phyloP scores from a whole-genome alignment of 164 flowering plant species.

The Chloranthus sessilifolius region DNA sequence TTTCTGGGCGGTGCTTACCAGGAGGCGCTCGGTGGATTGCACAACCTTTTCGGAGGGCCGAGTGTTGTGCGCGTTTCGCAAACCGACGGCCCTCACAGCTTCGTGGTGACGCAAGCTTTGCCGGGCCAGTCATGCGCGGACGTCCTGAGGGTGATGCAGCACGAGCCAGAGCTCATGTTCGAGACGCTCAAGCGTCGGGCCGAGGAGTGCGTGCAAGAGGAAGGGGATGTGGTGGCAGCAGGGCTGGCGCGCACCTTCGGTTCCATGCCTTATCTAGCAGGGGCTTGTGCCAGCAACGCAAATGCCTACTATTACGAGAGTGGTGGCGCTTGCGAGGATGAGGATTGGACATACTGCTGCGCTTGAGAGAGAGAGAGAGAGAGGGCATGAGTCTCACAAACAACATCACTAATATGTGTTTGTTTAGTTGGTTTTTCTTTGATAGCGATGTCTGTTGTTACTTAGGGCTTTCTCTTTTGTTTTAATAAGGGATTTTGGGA shows the following conservation, averaged over 20 bases:
- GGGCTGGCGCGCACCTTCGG: slow-evolving; percentile 65
- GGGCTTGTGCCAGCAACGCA: slow-evolving; percentile 15
- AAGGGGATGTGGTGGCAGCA: slow-evolving; percentile 32
- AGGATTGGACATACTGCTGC: slow-evolving; percentile 74
- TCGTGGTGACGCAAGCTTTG: slow-evolving; percentile 79
- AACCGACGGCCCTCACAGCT: slow-evolving; percentile 88
- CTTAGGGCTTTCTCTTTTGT: no score
- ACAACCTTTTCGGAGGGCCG: slow-evolving; percentile 96
- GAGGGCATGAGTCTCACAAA: no score
- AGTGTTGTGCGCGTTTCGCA: slow-evolving; percentile 87
- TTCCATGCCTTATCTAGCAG: slow-evolving; percentile 78
- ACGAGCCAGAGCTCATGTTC: slow-evolving; percentile 98
- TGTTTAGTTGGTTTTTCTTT: no score
- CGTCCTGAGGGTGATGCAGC: slow-evolving; percentile 94
- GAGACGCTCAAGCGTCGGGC: slow-evolving; percentile 84
- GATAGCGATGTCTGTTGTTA: no score
- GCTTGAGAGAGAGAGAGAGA: no score
- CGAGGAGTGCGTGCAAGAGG: slow-evolving; percentile 36
- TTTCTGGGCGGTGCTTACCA: slow-evolving; percentile 99
- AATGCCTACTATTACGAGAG: background rate
- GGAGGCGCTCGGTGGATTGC: slow-evolving; percentile 99
- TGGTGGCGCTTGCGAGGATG: slow-evolving; percentile 43
- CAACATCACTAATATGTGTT: no score
- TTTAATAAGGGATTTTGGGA: no score
- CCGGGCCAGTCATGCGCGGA: slow-evolving; percentile 80